These are phyloP conservation scores for Yarrowia sp. DNA, from an alignment of 805 yeast species.

Conservation along the genomic window DNA sequence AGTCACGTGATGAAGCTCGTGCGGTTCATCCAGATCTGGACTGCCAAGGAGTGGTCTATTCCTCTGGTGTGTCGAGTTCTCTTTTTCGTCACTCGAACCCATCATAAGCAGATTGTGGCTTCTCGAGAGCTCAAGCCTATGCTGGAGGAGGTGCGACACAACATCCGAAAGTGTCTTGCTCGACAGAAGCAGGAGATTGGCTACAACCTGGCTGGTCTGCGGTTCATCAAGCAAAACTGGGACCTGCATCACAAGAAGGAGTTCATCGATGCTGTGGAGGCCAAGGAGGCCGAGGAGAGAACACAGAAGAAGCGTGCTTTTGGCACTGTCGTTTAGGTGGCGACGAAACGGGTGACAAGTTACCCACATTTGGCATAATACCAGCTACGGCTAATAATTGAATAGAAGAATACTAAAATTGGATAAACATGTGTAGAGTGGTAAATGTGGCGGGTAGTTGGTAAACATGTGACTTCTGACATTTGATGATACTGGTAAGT, in stretches of 20 bases:
- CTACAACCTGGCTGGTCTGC: slow-evolving; percentile 82
- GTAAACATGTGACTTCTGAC: no score
- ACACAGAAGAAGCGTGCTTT: slow-evolving; percentile 75
- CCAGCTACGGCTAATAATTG: no score
- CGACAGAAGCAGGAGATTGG: slow-evolving; percentile 70
- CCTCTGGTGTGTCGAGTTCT: slow-evolving; percentile 75
- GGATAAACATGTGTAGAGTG: neutral
- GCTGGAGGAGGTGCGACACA: slow-evolving; percentile 66
- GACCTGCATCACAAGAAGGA: slow-evolving; percentile 73
- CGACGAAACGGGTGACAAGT: no score
- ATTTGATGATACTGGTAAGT: no score
- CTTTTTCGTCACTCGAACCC: slow-evolving; percentile 73
- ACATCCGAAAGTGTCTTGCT: slow-evolving; percentile 64
- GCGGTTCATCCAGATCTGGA: slow-evolving; percentile 77
- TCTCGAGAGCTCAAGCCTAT: slow-evolving; percentile 61
- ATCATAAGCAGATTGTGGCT: slow-evolving; percentile 77
- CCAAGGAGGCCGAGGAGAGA: slow-evolving; percentile 60
- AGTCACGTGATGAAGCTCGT: slow-evolving; percentile 77
- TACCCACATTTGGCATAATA: no score
- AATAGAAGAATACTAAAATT: neutral
- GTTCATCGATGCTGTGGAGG: slow-evolving; percentile 72
- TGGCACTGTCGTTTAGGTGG: slow-evolving; percentile 3
- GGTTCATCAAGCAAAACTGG: slow-evolving; percentile 79
- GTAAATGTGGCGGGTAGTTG: no score
- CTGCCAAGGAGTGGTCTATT: slow-evolving; percentile 58